Evolutionary conservation across 2,329 filamentous ascomycete species (phyloP).

Genomic region (Zymoseptoria tritici): DNA sequence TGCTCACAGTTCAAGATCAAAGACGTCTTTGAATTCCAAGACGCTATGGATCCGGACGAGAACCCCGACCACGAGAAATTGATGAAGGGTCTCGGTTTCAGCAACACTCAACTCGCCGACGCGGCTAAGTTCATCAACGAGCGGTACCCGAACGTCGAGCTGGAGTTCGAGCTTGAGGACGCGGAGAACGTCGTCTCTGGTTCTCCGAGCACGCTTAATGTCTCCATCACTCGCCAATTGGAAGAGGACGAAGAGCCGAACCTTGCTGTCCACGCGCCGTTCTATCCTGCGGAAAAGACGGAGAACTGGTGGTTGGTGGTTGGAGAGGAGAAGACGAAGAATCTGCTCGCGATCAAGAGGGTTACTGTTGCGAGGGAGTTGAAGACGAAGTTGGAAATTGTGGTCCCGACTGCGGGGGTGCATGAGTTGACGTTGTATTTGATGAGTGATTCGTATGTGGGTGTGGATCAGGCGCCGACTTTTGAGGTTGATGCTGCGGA

Average conservation of each 20-base stretch:
- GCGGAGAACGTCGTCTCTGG: slow-evolving; percentile 72
- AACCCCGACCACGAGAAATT: slow-evolving; percentile 74
- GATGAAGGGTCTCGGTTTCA: slow-evolving; percentile 69
- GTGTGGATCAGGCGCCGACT: slow-evolving; percentile 88
- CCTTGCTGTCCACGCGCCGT: slow-evolving; percentile 83
- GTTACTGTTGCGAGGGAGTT: slow-evolving; percentile 76
- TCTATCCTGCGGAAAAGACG: slow-evolving; percentile 85
- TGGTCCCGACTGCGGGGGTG: slow-evolving; percentile 73
- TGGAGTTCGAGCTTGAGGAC: slow-evolving; percentile 81
- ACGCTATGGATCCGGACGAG: slow-evolving; percentile 93
- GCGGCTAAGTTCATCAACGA: slow-evolving; percentile 94
- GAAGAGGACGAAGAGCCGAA: slow-evolving; percentile 67
- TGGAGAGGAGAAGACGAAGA: slow-evolving; percentile 83
- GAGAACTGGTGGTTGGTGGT: slow-evolving; percentile 99
- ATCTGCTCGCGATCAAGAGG: slow-evolving; percentile 84
- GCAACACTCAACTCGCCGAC: slow-evolving; percentile 73
- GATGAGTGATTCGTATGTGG: slow-evolving; percentile 96
- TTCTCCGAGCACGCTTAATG: slow-evolving; percentile 70
- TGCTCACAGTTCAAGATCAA: slow-evolving; percentile 77
- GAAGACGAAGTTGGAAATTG: slow-evolving; percentile 77
- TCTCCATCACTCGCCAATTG: slow-evolving; percentile 77
- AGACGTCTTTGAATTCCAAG: slow-evolving; percentile 97
- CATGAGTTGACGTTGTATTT: slow-evolving; percentile 86
- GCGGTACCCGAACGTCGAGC: slow-evolving; percentile 89
- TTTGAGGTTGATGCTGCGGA: slow-evolving; percentile 83